These are phyloP conservation scores for Artemisia annua DNA, from an alignment of 129 eudicot genomes.

Conservation along the genomic window DNA sequence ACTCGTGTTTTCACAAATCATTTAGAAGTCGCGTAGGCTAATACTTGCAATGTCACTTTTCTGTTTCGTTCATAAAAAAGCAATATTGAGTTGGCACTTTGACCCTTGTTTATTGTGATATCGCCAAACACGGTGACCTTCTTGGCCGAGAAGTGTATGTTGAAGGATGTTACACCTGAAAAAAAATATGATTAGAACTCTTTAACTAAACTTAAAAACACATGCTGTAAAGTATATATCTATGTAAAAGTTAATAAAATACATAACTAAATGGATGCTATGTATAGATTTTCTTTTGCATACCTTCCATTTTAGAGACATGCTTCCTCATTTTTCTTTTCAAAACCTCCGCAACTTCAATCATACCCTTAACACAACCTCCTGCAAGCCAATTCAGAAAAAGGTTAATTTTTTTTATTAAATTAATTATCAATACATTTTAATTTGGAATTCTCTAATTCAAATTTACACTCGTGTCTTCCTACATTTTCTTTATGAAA, in stretches of 20 bases:
- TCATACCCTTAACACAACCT: conserved; percentile 85
- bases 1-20: no score
- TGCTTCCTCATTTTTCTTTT: conserved; percentile 82
- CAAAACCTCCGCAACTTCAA: conserved; percentile 94
- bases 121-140: conserved; percentile 79
- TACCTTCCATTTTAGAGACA: conserved; percentile 85
- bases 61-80: no score
- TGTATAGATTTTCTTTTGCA: not conserved
- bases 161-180: conserved; percentile 74
- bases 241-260: not conserved
- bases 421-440: not conserved
- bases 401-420: not conserved
- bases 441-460: not conserved
- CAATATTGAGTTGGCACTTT: no score
- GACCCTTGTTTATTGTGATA: no score
- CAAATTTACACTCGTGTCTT: no score
- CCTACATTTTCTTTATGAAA: no score
- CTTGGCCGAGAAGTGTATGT: conserved; percentile 80
- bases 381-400: conserved; percentile 52
- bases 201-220: not conserved
- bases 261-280: not conserved
- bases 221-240: not conserved
- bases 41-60: no score
- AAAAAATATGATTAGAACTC: not conserved
- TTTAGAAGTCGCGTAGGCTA: no score